phyloP scores from a whole-genome alignment of 2,329 filamentous ascomycete species.

The Diaporthe sp. region DNA sequence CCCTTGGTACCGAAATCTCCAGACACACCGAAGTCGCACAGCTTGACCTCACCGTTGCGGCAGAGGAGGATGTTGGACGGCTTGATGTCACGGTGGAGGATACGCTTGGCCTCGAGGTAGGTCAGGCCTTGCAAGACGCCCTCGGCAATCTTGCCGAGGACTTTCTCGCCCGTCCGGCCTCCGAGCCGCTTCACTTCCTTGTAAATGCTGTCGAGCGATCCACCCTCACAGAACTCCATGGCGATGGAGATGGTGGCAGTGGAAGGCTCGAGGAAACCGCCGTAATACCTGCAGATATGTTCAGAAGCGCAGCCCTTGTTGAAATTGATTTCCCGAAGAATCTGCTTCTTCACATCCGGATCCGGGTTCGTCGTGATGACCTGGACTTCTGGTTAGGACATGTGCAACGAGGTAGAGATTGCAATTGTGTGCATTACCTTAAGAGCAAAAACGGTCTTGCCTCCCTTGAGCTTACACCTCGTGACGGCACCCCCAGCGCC shows the following conservation, averaged over 20 bases:
- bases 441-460: slow-evolving; percentile 93
- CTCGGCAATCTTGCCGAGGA: slow-evolving; percentile 95
- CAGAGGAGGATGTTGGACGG: slow-evolving; percentile 96
- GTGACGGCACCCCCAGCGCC: slow-evolving; percentile 97
- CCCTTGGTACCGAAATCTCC: slow-evolving; percentile 99
- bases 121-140: slow-evolving; percentile 93
- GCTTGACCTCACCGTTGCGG: slow-evolving; percentile 91
- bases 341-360: slow-evolving; percentile 98
- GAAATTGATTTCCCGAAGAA: slow-evolving; percentile 94
- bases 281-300: slow-evolving; percentile 97
- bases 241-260: slow-evolving; percentile 97
- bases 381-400: slow-evolving; percentile 55
- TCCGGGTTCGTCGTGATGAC: slow-evolving; percentile 99
- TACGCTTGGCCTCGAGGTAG: slow-evolving; percentile 94
- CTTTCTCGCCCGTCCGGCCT: slow-evolving; percentile 95
- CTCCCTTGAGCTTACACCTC: slow-evolving; percentile 86
- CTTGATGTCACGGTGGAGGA: slow-evolving; percentile 99
- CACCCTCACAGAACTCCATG: slow-evolving; percentile 99
- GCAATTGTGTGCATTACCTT: slow-evolving; percentile 70
- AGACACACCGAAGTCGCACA: slow-evolving; percentile 98
- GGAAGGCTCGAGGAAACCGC: slow-evolving; percentile 95
- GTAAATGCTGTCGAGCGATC: slow-evolving; percentile 96
- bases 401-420: slow-evolving; percentile 33
- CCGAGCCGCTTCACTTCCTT: slow-evolving; percentile 96
- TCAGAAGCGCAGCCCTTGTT: slow-evolving; percentile 97